Evolutionary conservation across 2,329 filamentous ascomycete species (phyloP), one percentile per base, ranked within the genome.

Genomic region (Neopestalotiopsis clavispora): DNA sequence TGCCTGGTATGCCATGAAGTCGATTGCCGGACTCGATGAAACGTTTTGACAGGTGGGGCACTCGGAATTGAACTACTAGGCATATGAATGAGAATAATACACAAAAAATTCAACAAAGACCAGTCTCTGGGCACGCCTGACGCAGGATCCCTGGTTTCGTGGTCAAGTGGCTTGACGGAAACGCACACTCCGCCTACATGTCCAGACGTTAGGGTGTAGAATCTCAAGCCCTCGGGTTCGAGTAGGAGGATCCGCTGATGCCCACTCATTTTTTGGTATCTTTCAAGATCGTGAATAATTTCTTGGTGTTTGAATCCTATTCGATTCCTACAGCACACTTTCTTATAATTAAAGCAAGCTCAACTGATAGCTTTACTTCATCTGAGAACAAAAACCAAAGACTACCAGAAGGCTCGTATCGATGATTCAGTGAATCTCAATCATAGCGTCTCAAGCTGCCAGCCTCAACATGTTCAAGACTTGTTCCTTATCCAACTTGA

Each of bases 401-500:
- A 38, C 10, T 10, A 10, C 34, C 1, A 10, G 34, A 6, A 10
- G 10, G 6, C 6, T 38, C 10, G 34, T 1, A 38, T 2, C 34
- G 0, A 38, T 7, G 2, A 10, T 10, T 38, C 6, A 10, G 2
- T 38, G 1, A 10, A 6, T 10, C n/a, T 9, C 45, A 9, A 3
- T 20, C 6, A 7, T 6, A 17, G 10, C n/a, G 7, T 9, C 57
- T 60, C 23, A 60, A 23, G 57, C 57, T 10, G 57, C 59, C 73
- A 73, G 72, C 62, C 69, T 61, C 17, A 74, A 64, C 34, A 74
- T 74, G 49, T 74, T 72, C 6, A 74, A 40, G 61, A 74, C 67
- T 45, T 71, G 69, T 38, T 69, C 71, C 68, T 73, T 74, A 12
- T 69, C 70, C 1, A 74, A 67, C 64, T 67, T 68, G 20, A 74